Conservation (phyloP, 345 rosid species). For the Populus nigra region DNA sequence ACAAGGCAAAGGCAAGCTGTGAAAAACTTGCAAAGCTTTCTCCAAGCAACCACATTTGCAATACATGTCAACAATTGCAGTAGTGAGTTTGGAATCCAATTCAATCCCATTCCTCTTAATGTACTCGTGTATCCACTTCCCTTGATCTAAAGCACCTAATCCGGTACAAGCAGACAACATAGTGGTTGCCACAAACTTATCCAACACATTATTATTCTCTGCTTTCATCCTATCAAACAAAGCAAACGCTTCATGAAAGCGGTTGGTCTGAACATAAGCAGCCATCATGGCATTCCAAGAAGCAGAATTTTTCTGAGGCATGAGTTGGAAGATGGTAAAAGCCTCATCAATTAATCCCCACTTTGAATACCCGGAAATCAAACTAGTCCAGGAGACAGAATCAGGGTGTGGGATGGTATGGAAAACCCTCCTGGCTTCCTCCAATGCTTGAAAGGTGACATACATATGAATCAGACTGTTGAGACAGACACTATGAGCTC, state of each 20-base stretch:
- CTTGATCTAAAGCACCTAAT: slow-evolving; percentile 41
- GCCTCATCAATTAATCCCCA: slow-evolving; percentile 46
- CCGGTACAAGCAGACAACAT: slow-evolving; percentile 44
- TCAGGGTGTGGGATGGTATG: slow-evolving; percentile 21
- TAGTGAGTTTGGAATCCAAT: slow-evolving; percentile 38
- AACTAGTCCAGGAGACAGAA: slow-evolving; percentile 41
- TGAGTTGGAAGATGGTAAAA: slow-evolving; percentile 33
- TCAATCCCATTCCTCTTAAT: slow-evolving; percentile 30
- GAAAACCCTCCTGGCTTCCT: slow-evolving; percentile 41
- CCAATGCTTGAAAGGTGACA: slow-evolving; percentile 24
- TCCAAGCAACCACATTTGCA: slow-evolving; percentile 51
- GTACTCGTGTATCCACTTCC: slow-evolving; percentile 39
- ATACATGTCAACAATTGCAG: slow-evolving; percentile 47
- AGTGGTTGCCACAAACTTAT: slow-evolving; percentile 40
- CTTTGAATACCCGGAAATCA: slow-evolving; percentile 45
- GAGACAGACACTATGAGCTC: slow-evolving; percentile 20
- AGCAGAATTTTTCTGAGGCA: slow-evolving; percentile 43
- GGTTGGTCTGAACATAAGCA: slow-evolving; percentile 40
- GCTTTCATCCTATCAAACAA: slow-evolving; percentile 45
- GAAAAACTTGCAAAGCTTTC: slow-evolving; percentile 38
- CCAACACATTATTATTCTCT: slow-evolving; percentile 31
- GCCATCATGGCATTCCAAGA: slow-evolving; percentile 53
- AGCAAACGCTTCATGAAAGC: slow-evolving; percentile 45
- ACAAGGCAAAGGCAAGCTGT: slow-evolving; percentile 1
- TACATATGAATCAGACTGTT: slow-evolving; percentile 52